Conservation (phyloP, 176 grass and related monocot species). For the Elymus sibiricus region DNA sequence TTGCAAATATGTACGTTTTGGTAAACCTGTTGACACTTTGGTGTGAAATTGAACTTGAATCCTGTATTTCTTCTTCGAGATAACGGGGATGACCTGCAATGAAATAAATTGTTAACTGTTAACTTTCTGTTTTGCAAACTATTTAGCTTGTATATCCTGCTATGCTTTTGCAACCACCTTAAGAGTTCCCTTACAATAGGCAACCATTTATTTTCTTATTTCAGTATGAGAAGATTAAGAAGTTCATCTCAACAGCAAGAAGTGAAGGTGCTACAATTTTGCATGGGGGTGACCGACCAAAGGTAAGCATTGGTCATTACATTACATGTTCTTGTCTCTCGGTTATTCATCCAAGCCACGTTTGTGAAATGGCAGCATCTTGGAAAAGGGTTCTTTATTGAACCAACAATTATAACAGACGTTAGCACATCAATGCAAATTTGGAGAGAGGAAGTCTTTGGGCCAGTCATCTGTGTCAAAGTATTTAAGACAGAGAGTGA, state of each 20-base stretch:
- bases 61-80: background rate
- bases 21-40: background rate
- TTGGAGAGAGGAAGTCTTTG: constrained; percentile 96
- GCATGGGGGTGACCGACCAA: constrained; percentile 68
- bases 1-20: constrained; percentile 13
- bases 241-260: constrained; percentile 70
- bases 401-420: constrained; percentile 87
- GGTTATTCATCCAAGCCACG: constrained; percentile 21
- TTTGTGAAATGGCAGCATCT: constrained; percentile 59
- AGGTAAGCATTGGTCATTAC: constrained; percentile 38
- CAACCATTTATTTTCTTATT: background rate
- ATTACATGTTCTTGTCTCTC: background rate
- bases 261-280: constrained; percentile 84
- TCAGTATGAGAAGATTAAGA: constrained; percentile 89
- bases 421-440: constrained; percentile 90
- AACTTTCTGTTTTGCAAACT: background rate
- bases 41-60: background rate
- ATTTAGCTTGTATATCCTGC: background rate
- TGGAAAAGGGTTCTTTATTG: constrained; percentile 80
- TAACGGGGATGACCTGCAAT: background rate
- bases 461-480: constrained; percentile 92
- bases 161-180: background rate
- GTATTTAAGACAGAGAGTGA: constrained; percentile 78
- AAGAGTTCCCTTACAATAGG: background rate
- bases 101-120: background rate